These are phyloP conservation scores for Akanthomyces dipterigenus DNA, from an alignment of 2,329 filamentous ascomycete species.

Conservation along the genomic window DNA sequence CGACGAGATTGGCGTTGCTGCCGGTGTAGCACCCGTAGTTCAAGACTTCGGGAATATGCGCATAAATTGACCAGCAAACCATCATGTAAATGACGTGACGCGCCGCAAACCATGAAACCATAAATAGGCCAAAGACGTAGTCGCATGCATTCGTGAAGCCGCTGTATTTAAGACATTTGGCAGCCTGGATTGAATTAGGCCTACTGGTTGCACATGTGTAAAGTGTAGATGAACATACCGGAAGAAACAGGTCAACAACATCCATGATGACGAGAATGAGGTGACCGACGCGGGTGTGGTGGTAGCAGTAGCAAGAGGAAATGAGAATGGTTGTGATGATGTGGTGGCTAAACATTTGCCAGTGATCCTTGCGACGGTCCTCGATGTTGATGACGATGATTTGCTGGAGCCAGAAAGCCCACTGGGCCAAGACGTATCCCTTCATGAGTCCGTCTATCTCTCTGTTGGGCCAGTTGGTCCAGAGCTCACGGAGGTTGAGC, in stretches of 20 bases:
- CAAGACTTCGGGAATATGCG: constrained; percentile 56
- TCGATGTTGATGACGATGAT: constrained; percentile 93
- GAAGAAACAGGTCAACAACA: constrained; percentile 79
- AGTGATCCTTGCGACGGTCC: constrained; percentile 87
- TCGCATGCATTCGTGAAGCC: constrained; percentile 73
- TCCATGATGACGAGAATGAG: constrained; percentile 91
- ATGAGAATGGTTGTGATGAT: constrained; percentile 81
- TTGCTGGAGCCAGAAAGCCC: constrained; percentile 91
- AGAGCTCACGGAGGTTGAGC: constrained; percentile 69
- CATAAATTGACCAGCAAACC: constrained; percentile 77
- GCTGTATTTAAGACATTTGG: constrained; percentile 91
- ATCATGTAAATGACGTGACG: constrained; percentile 75
- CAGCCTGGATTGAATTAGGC: constrained; percentile 46
- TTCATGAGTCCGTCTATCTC: constrained; percentile 71
- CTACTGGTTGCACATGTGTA: background rate
- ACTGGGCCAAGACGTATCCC: constrained; percentile 83
- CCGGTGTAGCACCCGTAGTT: constrained; percentile 65
- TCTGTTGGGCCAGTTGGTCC: constrained; percentile 77
- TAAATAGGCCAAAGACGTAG: constrained; percentile 75
- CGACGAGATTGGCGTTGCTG: constrained; percentile 44
- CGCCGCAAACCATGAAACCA: constrained; percentile 74
- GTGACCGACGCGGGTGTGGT: constrained; percentile 80
- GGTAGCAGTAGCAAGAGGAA: constrained; percentile 75
- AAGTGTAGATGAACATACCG: constrained; percentile 48
- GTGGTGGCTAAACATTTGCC: constrained; percentile 94